Evolutionary conservation across 768 basidiomycete species (phyloP), one percentile per base, ranked within the genome.

Genomic region (Erythrobasidium yunnanense): DNA sequence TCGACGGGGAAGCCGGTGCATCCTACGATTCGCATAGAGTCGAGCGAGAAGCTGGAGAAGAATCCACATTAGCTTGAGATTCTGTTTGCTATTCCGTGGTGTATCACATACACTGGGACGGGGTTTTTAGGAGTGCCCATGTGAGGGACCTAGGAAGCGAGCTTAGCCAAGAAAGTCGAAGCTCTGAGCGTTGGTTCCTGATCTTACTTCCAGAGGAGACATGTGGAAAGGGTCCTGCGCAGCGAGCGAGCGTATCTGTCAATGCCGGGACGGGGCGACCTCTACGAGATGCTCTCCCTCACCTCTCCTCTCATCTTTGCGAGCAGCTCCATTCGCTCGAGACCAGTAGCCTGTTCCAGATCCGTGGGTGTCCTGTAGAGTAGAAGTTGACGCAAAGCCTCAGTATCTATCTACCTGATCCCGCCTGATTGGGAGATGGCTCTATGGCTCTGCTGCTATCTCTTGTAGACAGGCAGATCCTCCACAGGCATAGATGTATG

Each of bases 1-100:
- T 97, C 93, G 49, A 87, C 88, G 8, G 93, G 93, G 73, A 82
- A 84, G 56, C 93, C 93, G 45, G 93, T 91, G 81, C 92, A 97
- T 50, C 93, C 93, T 75, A 97, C 80, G 63, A 88, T 82, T 68
- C 93, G 89, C 69, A 85, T 49, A 27, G 52, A 38, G 69, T 68
- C 58, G 56, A 60, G 66, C 5, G 35, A 23, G 18, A 35, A 15
- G 47, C 4, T 22, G 7, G 13, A 22, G 33, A 17, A 27, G n/a
- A n/a, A n/a, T n/a, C n/a, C n/a, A n/a, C n/a, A n/a, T n/a, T n/a
- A n/a, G n/a, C n/a, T n/a, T n/a, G n/a, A n/a, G n/a, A n/a, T n/a
- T n/a, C n/a, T n/a, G n/a, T n/a, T 23, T 15, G 23, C 5, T 17
- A 27, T 11, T n/a, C 7, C 2, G 46, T 65, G 50, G 5, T 32